Evolutionary conservation across 2,329 filamentous ascomycete genomes (phyloP).

Genomic region (Alternaria longipes): DNA sequence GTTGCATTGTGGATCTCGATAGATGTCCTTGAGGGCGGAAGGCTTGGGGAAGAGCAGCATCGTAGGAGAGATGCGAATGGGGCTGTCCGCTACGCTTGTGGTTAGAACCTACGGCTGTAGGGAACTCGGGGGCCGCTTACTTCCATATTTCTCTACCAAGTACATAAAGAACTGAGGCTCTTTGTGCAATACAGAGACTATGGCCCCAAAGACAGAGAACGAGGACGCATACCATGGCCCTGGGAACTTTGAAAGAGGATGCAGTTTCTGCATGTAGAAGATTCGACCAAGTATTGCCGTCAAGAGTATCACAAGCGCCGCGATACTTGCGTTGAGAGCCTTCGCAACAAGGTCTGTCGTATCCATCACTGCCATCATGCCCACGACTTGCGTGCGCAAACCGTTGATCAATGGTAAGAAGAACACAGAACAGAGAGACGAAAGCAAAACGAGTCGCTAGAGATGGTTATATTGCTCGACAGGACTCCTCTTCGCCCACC

Average conservation of each 20-base stretch:
- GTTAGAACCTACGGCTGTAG: conserved; percentile 2
- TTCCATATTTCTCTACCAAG: conserved; percentile 41
- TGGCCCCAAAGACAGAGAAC: conserved; percentile 42
- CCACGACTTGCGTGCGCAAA: background rate
- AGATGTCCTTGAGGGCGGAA: conserved; percentile 53
- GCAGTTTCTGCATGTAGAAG: conserved; percentile 53
- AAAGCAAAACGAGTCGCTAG: background rate
- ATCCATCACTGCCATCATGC: conserved; percentile 2
- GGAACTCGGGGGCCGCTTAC: conserved; percentile 23
- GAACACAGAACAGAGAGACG: background rate
- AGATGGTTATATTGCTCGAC: background rate
- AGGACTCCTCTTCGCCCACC: background rate
- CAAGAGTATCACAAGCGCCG: conserved; percentile 11
- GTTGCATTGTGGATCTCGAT: conserved; percentile 52
- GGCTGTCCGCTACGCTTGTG: conserved; percentile 33
- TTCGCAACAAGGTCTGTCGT: background rate
- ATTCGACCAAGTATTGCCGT: conserved; percentile 26
- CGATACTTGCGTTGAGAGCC: conserved; percentile 8
- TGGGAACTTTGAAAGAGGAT: conserved; percentile 55
- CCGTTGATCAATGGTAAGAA: background rate
- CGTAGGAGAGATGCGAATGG: conserved; percentile 52
- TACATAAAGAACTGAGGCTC: conserved; percentile 45
- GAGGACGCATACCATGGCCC: conserved; percentile 54
- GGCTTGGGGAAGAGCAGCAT: conserved; percentile 51
- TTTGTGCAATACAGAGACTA: conserved; percentile 37